Base-by-base conservation (phyloP, 495 filamentous ascomycete species). In the Penicillium lividum region DNA sequence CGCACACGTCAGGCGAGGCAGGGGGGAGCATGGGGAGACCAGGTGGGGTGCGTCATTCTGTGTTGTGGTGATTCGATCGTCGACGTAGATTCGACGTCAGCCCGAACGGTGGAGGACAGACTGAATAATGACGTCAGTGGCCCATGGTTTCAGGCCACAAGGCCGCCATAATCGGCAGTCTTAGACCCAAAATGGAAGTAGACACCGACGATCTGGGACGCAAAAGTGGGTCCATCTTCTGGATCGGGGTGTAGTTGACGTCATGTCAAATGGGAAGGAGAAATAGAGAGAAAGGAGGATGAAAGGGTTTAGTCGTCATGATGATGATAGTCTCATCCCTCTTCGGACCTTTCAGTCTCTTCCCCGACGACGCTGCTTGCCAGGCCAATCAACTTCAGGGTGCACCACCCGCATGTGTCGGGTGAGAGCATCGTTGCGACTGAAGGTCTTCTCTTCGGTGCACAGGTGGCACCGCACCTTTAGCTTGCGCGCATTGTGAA, bases 381-480 rank as follows among this genome's bases (percentile, higher is more conserved):
- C 88, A 18, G 85, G 87, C 64, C 90, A 89, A 54, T 92, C 88
- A 45, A 94, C 81, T 58, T 96, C 90, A 0, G 90, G 90, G 67
- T 96, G 92, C 53, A 92, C 91, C 47, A 95, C 91, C 22, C 90
- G 85, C 83, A 96, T 93, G 73, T 97, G 93, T 56, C 93, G 81
- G 13, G 93, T 97, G 42, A 97, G 81, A 3, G 86, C 94, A 78
- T 97, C 94, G 61, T 92, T 93, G 61, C 94, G 84, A 57, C 89
- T 93, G 68, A 98, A 97, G 0, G 91, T 93, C 81, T 98, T 97
- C 67, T 97, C 93, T 61, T 98, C 94, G n/a, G 90, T 92, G 74
- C 93, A 98, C 48, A 95, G 75, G 53, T 92, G 86, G 72, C 93
- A 98, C 25, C 91, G 86, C n/a, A 96, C 92, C 76, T 98, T 98